Base-by-base conservation (phyloP, 768 basidiomycete genomes). In the Suillus paluster region DNA sequence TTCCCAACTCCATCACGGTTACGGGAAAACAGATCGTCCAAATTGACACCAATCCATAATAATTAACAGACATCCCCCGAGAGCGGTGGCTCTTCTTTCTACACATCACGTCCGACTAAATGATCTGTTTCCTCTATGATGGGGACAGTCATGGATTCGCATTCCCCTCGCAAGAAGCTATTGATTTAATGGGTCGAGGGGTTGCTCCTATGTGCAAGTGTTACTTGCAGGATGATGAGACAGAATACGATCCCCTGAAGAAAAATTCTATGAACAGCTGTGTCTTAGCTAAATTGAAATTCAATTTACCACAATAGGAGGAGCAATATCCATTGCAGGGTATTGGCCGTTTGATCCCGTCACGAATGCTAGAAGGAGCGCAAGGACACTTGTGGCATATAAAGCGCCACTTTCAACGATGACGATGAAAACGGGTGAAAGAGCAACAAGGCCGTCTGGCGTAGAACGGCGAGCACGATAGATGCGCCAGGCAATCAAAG, bases 191-290 rank as follows among this genome's bases (percentile, higher is more conserved):
- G n/a, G n/a, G n/a, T n/a, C 3, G 5, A 6, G 45, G 25, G 12
- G 30, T 53, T 59, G 30, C n/a, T 12, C 58, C 58, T 14, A 59
- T n/a, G n/a, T 57, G 53, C n/a, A 59, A 59, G 58, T 53, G 58
- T 33, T n/a, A 59, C 48, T 59, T 59, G 58, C 27, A 59, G n/a
- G 15, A 53, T 59, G 34, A 56, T 59, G 54, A 59, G 58, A 17
- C 45, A 59, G 48, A 59, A 59, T 25, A 38, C 53, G 19, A 59
- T 57, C 7, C 58, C 58, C 58, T 59, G 9, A 11, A 11, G 5
- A 49, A 36, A 50, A 8, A 19, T 59, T 27, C 11, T 53, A 15
- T 10, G 30, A 17, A 9, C 42, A 19, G 34, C 23, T 3, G 23
- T n/a, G 17, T 23, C n/a, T 12, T 25, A 25, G n/a, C 10, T 17